A percentile compares a stretch with the other conserved stretches of the same genome.
These are phyloP conservation scores for Thuja plicata DNA, from an alignment of 83 land plant species.

Conservation along the genomic window DNA sequence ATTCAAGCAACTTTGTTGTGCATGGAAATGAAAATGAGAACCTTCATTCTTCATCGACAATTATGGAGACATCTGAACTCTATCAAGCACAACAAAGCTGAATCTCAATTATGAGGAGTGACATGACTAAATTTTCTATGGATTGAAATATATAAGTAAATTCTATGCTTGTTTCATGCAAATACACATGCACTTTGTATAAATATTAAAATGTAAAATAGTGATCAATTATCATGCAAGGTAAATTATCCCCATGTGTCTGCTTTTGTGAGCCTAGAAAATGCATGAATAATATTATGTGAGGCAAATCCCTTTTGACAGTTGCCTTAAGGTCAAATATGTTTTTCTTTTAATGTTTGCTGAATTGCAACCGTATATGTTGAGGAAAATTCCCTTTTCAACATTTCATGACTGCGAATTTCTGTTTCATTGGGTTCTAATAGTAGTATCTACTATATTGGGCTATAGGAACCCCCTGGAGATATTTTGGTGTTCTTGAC, in stretches of 20 bases:
- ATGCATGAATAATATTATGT: background rate
- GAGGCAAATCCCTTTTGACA: background rate
- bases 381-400: background rate
- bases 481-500: constrained; percentile 90
- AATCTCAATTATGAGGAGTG: no score
- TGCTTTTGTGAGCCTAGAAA: background rate
- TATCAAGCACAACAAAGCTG: no score
- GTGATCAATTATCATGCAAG: background rate
- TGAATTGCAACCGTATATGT: background rate
- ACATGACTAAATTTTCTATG: no score
- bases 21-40: no score
- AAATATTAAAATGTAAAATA: background rate
- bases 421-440: background rate
- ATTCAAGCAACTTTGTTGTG: no score
- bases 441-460: constrained; percentile 10
- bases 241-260: background rate
- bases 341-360: background rate
- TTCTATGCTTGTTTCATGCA: background rate
- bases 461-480: constrained; percentile 72
- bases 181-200: background rate
- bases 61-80: no score
- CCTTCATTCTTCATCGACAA: no score
- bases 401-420: background rate
- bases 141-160: background rate
- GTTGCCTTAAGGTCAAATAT: background rate